Conservation (phyloP, 345 rosid genomes). For the Syzygium grande region DNA sequence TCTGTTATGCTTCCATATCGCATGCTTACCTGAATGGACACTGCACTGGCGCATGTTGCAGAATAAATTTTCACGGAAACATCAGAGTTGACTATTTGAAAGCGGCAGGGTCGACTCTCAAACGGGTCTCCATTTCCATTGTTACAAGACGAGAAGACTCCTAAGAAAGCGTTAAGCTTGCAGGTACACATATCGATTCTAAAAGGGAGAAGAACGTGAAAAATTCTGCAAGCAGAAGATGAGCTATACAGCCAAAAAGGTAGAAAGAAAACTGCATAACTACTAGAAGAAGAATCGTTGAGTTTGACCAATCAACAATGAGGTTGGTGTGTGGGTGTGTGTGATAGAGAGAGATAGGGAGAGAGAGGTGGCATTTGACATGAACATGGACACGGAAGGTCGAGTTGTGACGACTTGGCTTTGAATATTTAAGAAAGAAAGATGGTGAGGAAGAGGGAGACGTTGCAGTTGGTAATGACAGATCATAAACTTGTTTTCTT, state of each 20-base stretch:
- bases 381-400: background rate
- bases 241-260: background rate
- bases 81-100: background rate
- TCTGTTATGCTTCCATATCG: background rate
- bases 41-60: background rate
- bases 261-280: background rate
- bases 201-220: background rate
- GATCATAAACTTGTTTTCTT: background rate
- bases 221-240: background rate
- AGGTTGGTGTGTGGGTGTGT: background rate
- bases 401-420: background rate
- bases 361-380: background rate
- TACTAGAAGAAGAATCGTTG: background rate
- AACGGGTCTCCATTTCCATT: background rate
- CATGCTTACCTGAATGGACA: background rate
- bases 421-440: background rate
- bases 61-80: background rate
- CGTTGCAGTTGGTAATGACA: background rate
- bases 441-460: background rate
- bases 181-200: background rate
- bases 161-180: background rate
- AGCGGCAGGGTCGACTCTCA: background rate
- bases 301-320: background rate
- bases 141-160: background rate
- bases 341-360: background rate